A percentile compares a stretch with the other conserved stretches of the same genome.
Conservation (phyloP, 768 basidiomycete species). For the Russula earlei region DNA sequence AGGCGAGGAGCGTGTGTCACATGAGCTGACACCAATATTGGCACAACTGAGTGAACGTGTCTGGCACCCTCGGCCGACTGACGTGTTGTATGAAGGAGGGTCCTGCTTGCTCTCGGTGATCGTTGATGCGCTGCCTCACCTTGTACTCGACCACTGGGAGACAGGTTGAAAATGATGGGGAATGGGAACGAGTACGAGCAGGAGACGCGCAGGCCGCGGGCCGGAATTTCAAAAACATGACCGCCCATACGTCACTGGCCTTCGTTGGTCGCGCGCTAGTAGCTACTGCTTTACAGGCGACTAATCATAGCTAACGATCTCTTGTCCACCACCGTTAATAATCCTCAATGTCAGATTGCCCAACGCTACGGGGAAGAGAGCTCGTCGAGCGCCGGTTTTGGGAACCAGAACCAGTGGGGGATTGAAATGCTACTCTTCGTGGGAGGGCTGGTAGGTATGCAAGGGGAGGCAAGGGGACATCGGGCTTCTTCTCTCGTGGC, state of each 20-base stretch:
- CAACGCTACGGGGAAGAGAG: conserved; percentile 12
- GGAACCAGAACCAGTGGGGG: background rate
- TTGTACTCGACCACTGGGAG: too few species aligned
- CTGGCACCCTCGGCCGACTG: too few species aligned
- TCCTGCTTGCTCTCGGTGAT: background rate
- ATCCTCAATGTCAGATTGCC: conserved; percentile 7
- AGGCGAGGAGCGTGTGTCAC: conserved; percentile 5
- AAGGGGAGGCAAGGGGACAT: conserved; percentile 1
- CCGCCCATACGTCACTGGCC: too few species aligned
- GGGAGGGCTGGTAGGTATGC: background rate
- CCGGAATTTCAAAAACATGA: background rate
- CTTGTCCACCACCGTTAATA: background rate
- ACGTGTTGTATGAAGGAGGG: background rate
- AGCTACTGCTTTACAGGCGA: too few species aligned
- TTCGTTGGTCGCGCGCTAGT: too few species aligned
- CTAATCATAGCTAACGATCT: too few species aligned
- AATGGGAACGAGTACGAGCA: too few species aligned
- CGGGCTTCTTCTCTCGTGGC: conserved; percentile 3
- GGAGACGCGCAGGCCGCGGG: background rate
- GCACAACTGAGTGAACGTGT: too few species aligned
- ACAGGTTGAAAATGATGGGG: too few species aligned
- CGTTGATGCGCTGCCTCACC: too few species aligned
- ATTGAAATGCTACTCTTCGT: background rate
- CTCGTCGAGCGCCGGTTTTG: background rate
- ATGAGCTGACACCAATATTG: background rate